Base-by-base conservation (phyloP, 2,329 filamentous ascomycete genomes). In the Fusarium marasasianum region DNA sequence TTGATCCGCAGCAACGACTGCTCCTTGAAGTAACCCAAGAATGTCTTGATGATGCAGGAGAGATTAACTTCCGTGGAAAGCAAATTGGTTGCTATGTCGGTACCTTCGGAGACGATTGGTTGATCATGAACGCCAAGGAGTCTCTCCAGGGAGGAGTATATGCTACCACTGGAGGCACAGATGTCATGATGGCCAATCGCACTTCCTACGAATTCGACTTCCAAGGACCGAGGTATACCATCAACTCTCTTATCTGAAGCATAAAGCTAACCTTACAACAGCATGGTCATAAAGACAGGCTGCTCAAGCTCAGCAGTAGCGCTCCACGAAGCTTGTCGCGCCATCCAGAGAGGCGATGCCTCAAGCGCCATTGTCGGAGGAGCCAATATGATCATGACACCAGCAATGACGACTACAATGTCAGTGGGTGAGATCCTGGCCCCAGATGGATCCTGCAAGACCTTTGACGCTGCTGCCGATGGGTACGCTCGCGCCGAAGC, bases 401-500 rank as follows among this genome's bases (percentile, higher is more conserved):
- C 66, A 3, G 43, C 55, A 0, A 12, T 67, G 5, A 67, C 44
- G 5, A 14, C 63, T 3, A 56, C 63, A 5, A 69, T 68, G 66
- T 47, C 63, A 20, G 5, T 10, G 4, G 41, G 51, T 76, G 69
- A 17, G 77, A 77, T 13, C 80, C 82, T 3, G 83, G 84, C 2
- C 81, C 86, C 59, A 83, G 85, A 3, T 76, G 82, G 60, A 83
- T 86, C 0, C 81, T 71, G 33, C 63, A 59, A 11, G 56, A 63
- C 4, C 7, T 69, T 69, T 24, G 66, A 68, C 41, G 63, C n/a
- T 18, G 44, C 63, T 4, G 66, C 50, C 0, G 50, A 69, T 5
- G 66, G 66, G 0, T 69, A 68, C 1, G 66, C 66, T 5, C n/a
- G 66, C 0, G 66, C 43, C 1, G 66, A 69, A 18, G 63, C 63